phyloP scores from a whole-genome alignment of 2,329 filamentous ascomycete species.

The Arthrinium phaeospermum region DNA sequence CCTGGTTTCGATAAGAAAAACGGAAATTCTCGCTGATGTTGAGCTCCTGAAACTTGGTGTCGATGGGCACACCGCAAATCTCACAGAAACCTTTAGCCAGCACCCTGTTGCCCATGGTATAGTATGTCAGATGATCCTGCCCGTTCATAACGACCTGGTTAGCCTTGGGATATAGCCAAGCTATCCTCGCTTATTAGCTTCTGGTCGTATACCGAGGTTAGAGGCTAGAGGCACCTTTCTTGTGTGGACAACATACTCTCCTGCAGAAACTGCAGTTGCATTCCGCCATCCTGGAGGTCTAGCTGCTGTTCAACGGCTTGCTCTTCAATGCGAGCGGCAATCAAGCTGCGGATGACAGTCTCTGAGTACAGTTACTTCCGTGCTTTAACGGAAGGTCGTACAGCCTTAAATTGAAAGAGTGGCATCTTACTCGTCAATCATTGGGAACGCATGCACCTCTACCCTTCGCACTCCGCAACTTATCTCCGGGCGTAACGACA shows the following conservation, averaged over 20 bases:
- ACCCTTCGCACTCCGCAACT: background rate
- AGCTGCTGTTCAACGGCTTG: slow-evolving; percentile 48
- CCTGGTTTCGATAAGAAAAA: slow-evolving; percentile 36
- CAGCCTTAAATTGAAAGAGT: background rate
- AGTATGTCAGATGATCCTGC: slow-evolving; percentile 45
- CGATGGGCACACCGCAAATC: slow-evolving; percentile 52
- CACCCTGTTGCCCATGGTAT: slow-evolving; percentile 41
- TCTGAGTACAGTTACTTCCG: background rate
- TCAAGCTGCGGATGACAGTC: background rate
- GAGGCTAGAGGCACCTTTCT: background rate
- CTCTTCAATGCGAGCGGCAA: slow-evolving; percentile 44
- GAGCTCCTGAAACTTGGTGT: slow-evolving; percentile 37
- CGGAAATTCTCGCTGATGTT: slow-evolving; percentile 44
- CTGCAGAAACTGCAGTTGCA: slow-evolving; percentile 60
- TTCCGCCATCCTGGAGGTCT: slow-evolving; percentile 39
- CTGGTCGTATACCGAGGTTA: background rate
- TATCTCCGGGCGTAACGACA: background rate
- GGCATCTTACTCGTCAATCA: background rate
- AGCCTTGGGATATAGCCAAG: slow-evolving; percentile 51
- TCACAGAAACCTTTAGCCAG: slow-evolving; percentile 54
- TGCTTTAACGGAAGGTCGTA: background rate
- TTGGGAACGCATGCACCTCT: background rate
- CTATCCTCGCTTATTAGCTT: slow-evolving; percentile 34
- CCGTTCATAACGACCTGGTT: slow-evolving; percentile 49
- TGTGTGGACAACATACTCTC: slow-evolving; percentile 37